These are phyloP conservation scores for Fusarium illudens DNA, from an alignment of 2,329 filamentous ascomycete species.

Conservation along the genomic window DNA sequence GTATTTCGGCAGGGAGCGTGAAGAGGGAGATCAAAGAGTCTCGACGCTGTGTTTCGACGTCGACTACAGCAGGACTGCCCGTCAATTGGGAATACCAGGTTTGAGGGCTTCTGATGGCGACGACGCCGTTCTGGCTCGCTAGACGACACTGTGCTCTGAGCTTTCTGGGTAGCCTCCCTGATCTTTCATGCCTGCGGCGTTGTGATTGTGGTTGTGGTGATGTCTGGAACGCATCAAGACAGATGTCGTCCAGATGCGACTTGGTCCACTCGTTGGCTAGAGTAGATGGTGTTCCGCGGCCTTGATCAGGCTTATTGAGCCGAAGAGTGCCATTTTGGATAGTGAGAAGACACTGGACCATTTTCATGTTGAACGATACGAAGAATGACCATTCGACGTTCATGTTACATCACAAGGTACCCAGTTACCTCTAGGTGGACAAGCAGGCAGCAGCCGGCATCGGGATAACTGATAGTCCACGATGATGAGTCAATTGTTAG, in stretches of 20 bases:
- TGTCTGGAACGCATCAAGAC: background rate
- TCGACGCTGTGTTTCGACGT: background rate
- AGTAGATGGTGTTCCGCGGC: background rate
- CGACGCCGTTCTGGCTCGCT: background rate
- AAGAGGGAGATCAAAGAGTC: background rate
- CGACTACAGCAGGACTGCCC: background rate
- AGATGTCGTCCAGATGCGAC: background rate
- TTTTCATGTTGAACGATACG: too few species aligned
- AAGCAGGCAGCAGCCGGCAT: background rate
- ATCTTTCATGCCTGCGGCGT: background rate
- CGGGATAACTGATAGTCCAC: background rate
- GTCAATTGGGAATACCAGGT: background rate
- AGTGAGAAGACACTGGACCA: background rate
- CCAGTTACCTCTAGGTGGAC: too few species aligned
- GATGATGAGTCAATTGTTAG: background rate
- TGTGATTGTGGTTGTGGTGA: background rate
- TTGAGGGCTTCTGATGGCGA: background rate
- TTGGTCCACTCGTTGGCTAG: background rate
- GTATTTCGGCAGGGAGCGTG: conserved; percentile 7
- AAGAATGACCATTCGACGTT: too few species aligned
- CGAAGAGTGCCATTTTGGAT: background rate
- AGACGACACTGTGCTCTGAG: background rate
- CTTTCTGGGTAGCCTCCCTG: background rate
- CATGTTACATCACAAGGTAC: too few species aligned
- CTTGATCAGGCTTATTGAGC: background rate